Evolutionary conservation across 768 basidiomycete species (phyloP).

Genomic region (Serendipita sp.): DNA sequence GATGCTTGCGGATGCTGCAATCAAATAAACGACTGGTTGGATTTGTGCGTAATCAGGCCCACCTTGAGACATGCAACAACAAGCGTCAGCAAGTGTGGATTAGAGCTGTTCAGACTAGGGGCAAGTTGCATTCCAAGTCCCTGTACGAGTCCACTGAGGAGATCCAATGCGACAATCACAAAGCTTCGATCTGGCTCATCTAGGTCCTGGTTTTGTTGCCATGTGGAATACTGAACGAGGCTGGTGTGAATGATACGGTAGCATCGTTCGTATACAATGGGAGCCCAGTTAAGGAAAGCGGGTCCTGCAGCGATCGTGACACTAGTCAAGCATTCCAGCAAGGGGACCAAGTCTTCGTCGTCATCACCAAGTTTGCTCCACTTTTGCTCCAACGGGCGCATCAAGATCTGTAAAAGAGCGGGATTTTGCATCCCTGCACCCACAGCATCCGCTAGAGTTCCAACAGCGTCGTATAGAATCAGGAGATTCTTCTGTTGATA

Average conservation of each 20-base stretch:
- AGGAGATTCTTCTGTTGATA: constrained; percentile 99
- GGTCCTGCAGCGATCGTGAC: constrained; percentile 92
- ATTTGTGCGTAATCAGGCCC: constrained; percentile 11
- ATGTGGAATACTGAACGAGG: constrained; percentile 74
- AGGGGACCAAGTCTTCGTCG: constrained; percentile 83
- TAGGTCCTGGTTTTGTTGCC: constrained; percentile 63
- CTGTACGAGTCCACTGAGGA: constrained; percentile 90
- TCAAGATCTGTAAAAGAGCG: constrained; percentile 80
- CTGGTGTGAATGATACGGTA: constrained; percentile 68
- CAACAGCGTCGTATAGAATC: constrained; percentile 97
- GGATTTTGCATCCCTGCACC: constrained; percentile 76
- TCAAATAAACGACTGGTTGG: background rate
- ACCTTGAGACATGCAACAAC: constrained; percentile 76
- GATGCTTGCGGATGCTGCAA: constrained; percentile 76
- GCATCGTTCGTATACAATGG: constrained; percentile 86
- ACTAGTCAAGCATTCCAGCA: constrained; percentile 96
- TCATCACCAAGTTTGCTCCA: constrained; percentile 88
- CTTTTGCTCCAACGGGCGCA: constrained; percentile 82
- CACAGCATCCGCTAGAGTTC: constrained; percentile 93
- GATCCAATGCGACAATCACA: constrained; percentile 94
- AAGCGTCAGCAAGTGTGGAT: constrained; percentile 66
- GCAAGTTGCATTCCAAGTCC: constrained; percentile 73
- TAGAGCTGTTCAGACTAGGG: constrained; percentile 46
- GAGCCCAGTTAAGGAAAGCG: constrained; percentile 76
- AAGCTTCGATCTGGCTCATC: constrained; percentile 96